phyloP scores from a whole-genome alignment of 2,329 filamentous ascomycete genomes.

The Pseudogymnoascus verrucosus region DNA sequence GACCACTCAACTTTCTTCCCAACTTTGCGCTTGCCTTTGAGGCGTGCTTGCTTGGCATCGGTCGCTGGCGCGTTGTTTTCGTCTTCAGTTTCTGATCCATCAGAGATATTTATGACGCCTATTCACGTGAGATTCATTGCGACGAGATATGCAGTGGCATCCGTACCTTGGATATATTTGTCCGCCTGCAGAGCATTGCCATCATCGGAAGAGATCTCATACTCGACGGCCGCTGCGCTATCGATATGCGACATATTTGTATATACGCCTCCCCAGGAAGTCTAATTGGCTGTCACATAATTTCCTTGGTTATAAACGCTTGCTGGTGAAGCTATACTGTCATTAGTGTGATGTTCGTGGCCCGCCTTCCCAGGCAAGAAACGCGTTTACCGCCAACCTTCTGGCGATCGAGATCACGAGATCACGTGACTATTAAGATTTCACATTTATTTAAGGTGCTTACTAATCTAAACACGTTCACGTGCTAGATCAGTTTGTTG shows the following conservation, averaged over 20 bases:
- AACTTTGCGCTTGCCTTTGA: slow-evolving; percentile 21
- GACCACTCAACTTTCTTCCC: slow-evolving; percentile 41
- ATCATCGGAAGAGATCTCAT: background rate
- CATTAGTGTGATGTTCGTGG: background rate
- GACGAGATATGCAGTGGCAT: background rate
- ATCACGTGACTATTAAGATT: background rate
- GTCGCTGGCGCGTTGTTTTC: background rate
- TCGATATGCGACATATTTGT: background rate
- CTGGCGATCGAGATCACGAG: background rate
- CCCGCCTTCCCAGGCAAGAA: background rate
- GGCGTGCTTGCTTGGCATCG: background rate
- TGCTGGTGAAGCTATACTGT: background rate
- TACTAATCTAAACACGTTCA: background rate
- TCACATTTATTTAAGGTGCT: background rate
- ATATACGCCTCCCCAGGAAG: background rate
- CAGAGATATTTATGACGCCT: slow-evolving; percentile 1
- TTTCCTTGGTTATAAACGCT: background rate
- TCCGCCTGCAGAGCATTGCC: background rate
- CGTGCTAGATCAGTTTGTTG: background rate
- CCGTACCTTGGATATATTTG: background rate
- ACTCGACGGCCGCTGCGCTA: background rate
- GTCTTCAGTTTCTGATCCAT: background rate
- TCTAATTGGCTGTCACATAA: background rate
- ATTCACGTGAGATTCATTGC: background rate
- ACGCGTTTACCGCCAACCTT: background rate